Evolutionary conservation across 345 rosid genomes (phyloP).

Genomic region (Nephelium lappaceum): DNA sequence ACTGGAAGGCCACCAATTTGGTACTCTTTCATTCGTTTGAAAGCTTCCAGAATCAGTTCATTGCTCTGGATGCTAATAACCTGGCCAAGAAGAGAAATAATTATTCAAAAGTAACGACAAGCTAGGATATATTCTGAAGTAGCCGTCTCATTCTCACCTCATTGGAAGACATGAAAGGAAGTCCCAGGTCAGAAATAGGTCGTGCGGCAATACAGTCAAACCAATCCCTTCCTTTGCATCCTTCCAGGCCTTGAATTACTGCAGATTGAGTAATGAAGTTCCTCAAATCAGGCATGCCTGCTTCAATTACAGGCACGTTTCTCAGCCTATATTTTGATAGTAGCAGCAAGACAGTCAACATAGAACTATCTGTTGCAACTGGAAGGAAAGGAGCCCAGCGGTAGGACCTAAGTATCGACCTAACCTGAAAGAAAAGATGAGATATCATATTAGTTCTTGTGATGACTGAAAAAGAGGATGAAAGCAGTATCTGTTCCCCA

Average conservation of each 20-base stretch:
- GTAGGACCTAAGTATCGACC: slow-evolving; percentile 67
- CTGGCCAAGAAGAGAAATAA: slow-evolving; percentile 35
- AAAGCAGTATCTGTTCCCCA: neutral
- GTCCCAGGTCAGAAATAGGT: slow-evolving; percentile 78
- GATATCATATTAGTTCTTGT: slow-evolving; percentile 5
- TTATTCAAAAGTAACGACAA: neutral
- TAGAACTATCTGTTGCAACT: slow-evolving; percentile 69
- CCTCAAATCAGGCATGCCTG: slow-evolving; percentile 63
- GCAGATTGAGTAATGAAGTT: slow-evolving; percentile 92
- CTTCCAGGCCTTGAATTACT: slow-evolving; percentile 74
- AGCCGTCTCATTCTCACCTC: slow-evolving; percentile 40
- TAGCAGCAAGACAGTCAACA: slow-evolving; percentile 77
- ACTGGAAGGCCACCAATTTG: slow-evolving; percentile 90
- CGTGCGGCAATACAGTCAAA: slow-evolving; percentile 67
- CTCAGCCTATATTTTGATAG: slow-evolving; percentile 83
- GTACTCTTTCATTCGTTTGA: slow-evolving; percentile 72
- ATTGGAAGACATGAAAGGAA: slow-evolving; percentile 75
- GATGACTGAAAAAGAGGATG: neutral
- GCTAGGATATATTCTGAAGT: neutral
- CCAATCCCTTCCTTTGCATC: slow-evolving; percentile 91
- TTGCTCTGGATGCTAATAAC: slow-evolving; percentile 60
- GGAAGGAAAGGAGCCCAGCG: slow-evolving; percentile 87
- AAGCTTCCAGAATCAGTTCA: slow-evolving; percentile 79
- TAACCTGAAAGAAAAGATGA: slow-evolving; percentile 50
- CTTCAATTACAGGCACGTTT: slow-evolving; percentile 76